Evolutionary conservation across 352 stramenopile species (phyloP), one percentile per base, ranked within the genome.

Genomic region (Pythium apleroticum): DNA sequence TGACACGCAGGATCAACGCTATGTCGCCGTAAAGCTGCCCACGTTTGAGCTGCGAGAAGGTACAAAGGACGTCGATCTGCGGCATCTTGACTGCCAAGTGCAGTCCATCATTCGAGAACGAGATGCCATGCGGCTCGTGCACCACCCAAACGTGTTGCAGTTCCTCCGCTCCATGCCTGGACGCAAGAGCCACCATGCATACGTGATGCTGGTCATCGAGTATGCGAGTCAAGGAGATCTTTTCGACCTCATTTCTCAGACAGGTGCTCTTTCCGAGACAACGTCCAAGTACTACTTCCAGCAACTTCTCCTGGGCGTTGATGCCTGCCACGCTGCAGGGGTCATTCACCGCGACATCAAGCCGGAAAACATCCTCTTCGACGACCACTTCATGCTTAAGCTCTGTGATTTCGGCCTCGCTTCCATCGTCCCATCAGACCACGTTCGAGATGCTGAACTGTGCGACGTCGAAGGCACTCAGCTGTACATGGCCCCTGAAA

Each of bases 401-500:
- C 69, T 98, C 10, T 95, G 87, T 20, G 94, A 98, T 68, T 98
- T 98, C 82, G 94, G 94, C 11, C 74, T 98, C 0, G 92, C 91
- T 12, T 90, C 94, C 41, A 88, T 85, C 57, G 28, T 68, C 4
- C 19, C 33, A 31, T 24, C 35, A 15, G 33, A 20, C 7, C 19
- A 68, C 11, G 76, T 65, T 53, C 57, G 52, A 7, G 72, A 78
- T 48, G 45, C 75, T 0, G 57, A 73, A 52, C 66, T 78, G 20
- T 60, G 57, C 41, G 80, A 92, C 30, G 75, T 91, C 37, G 93
- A 86, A 62, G 91, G 91, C 28, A 97, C 88, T 19, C 70, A 72
- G 19, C 72, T 92, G 58, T 97, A 97, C 73, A 96, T 97, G 85
- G 90, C 89, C 3, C 90, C 89, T 1, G 90, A 97, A 71, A 81